Percentiles rank a stretch among this genome's conserved stretches.
phyloP scores from a whole-genome alignment of 768 basidiomycete species.

The Clavaria fumosa region DNA sequence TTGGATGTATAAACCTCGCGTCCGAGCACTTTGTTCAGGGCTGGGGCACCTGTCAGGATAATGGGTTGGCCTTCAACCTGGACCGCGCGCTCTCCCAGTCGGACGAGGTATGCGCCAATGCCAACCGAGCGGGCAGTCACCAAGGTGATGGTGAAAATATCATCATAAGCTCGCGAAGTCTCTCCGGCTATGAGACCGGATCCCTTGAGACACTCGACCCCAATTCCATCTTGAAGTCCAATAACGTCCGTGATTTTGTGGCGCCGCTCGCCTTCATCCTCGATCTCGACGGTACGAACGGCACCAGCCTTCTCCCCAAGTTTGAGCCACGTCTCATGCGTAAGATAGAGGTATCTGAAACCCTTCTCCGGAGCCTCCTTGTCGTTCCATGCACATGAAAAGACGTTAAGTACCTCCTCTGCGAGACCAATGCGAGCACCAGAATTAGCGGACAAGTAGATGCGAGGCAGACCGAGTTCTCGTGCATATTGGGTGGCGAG shows the following conservation, averaged over 20 bases:
- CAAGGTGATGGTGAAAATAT: conserved; percentile 98
- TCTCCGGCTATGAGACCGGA: conserved; percentile 98
- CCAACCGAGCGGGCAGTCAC: conserved; percentile 98
- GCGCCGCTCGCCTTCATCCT: conserved; percentile 74
- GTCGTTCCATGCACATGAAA: conserved; percentile 88
- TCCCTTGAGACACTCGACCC: conserved; percentile 90
- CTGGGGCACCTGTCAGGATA: conserved; percentile 92
- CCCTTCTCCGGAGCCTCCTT: conserved; percentile 80
- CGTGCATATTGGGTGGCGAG: conserved; percentile 91
- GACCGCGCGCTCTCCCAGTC: conserved; percentile 92
- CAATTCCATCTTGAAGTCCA: conserved; percentile 92
- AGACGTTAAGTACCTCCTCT: conserved; percentile 77
- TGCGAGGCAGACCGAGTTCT: conserved; percentile 72
- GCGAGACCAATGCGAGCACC: conserved; percentile 94
- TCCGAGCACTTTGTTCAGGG: conserved; percentile 96
- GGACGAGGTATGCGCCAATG: conserved; percentile 97
- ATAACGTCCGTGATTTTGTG: conserved; percentile 95
- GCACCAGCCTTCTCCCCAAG: conserved; percentile 75
- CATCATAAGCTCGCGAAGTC: conserved; percentile 96
- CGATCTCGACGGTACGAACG: conserved; percentile 70
- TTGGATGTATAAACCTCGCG: conserved; percentile 99
- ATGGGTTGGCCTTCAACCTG: conserved; percentile 99
- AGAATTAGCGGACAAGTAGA: conserved; percentile 98
- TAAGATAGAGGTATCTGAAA: conserved; percentile 89
- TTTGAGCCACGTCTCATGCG: conserved; percentile 79